Conservation (phyloP, 2,329 filamentous ascomycete genomes). For the Penicillium psychrosexuale region DNA sequence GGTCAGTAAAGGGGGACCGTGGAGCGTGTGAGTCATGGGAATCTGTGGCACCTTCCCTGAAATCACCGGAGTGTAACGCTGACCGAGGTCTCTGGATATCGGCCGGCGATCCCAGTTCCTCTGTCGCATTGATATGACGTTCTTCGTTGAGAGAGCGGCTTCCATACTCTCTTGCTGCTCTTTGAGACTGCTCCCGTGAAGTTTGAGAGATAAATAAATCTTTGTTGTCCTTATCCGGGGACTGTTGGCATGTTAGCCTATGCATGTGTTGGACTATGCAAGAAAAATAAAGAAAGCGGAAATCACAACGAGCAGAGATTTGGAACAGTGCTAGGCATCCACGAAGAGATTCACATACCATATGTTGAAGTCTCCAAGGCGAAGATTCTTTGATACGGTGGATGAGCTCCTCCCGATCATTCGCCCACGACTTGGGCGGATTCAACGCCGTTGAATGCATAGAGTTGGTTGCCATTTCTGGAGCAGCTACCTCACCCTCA, state of each 20-base stretch:
- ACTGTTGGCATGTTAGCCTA: constrained; percentile 13
- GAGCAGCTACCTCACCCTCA: constrained; percentile 9
- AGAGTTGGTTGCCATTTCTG: constrained; percentile 11
- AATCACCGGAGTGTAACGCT: constrained; percentile 62
- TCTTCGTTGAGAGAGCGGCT: constrained; percentile 16
- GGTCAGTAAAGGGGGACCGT: constrained; percentile 21
- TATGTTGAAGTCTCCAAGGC: constrained; percentile 66
- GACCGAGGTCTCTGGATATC: constrained; percentile 81
- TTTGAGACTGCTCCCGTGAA: constrained; percentile 19
- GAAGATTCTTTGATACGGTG: constrained; percentile 79
- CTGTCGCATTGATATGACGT: constrained; percentile 38
- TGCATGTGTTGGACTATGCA: neutral
- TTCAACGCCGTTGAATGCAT: constrained; percentile 16
- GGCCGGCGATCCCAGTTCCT: constrained; percentile 53
- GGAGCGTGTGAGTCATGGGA: constrained; percentile 23
- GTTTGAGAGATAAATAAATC: constrained; percentile 26
- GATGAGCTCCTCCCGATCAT: constrained; percentile 74
- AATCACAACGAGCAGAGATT: neutral
- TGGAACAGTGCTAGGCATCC: no score
- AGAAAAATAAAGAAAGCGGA: neutral
- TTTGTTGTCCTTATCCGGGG: neutral
- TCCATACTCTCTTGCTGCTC: constrained; percentile 12
- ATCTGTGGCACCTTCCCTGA: constrained; percentile 46
- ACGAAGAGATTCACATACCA: constrained; percentile 44
- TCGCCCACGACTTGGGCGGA: constrained; percentile 27